A percentile compares a stretch with the other conserved stretches of the same genome.
phyloP scores from a whole-genome alignment of 192 early-diverging fungal genomes.

The Chytriomyces sp. region DNA sequence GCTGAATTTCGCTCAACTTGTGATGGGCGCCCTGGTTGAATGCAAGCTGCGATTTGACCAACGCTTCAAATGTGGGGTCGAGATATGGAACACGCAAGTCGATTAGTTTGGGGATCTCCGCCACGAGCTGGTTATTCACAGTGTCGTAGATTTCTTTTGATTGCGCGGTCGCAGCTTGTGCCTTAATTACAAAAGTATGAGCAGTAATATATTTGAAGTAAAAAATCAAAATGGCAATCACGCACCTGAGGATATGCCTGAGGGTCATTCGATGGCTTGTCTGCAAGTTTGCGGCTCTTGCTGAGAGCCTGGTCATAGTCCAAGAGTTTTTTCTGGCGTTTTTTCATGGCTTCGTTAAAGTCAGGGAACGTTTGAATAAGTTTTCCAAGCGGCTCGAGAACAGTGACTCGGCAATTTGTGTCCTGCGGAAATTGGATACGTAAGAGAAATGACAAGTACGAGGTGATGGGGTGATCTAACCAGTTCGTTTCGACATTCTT shows the following conservation, averaged over 20 bases:
- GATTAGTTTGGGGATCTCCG: slow-evolving; percentile 90
- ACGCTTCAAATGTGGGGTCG: slow-evolving; percentile 94
- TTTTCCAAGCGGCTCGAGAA: slow-evolving; percentile 87
- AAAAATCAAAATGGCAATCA: background rate
- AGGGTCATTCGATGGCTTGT: slow-evolving; percentile 79
- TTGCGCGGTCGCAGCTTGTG: slow-evolving; percentile 79
- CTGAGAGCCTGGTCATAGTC: slow-evolving; percentile 85
- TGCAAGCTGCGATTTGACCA: slow-evolving; percentile 90
- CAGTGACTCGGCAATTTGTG: slow-evolving; percentile 81
- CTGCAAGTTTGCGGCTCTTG: slow-evolving; percentile 79
- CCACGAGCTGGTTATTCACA: slow-evolving; percentile 79
- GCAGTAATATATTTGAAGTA: background rate
- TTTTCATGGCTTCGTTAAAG: slow-evolving; percentile 89
- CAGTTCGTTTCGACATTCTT: slow-evolving; percentile 77
- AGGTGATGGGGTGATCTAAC: slow-evolving; percentile 44
- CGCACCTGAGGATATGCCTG: slow-evolving; percentile 23
- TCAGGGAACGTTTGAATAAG: slow-evolving; percentile 86
- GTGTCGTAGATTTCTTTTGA: slow-evolving; percentile 79
- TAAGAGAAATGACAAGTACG: background rate
- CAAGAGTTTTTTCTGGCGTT: slow-evolving; percentile 83
- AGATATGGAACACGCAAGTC: slow-evolving; percentile 86
- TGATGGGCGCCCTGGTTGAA: slow-evolving; percentile 85
- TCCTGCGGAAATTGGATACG: slow-evolving; percentile 52
- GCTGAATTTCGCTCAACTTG: slow-evolving; percentile 66
- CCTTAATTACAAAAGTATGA: slow-evolving; percentile 50